Base-by-base conservation (phyloP, 78 protist genomes). In the Bigelowiella natans region DNA sequence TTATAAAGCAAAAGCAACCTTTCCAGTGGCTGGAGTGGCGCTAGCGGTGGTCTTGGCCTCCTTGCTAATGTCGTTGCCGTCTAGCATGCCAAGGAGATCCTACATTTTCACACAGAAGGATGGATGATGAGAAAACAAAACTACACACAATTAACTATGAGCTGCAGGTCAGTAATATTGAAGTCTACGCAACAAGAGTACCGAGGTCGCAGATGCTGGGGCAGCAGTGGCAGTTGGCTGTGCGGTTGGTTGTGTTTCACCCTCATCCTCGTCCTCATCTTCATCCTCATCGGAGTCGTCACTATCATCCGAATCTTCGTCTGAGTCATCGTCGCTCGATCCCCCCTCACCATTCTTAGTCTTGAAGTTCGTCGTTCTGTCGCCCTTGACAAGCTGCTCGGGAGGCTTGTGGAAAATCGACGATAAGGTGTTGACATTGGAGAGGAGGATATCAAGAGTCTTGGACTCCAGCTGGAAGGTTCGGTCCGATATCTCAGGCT, bases 371-470 rank as follows among this genome's bases (percentile, higher is more conserved):
- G 38, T 37, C 38, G 36, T 85, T 11, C 87, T 11, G 38, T 18
- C 38, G 11, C 87, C 87, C 38, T 37, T 34, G 36, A 85, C 87
- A 11, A 85, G 38, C 87, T 85, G 51, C 30, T 11, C 87, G 18
- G 99, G 97, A 38, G 97, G 97, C 90, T 94, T 94, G 95, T 97
- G 98, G 94, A 92, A 98, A 86, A 98, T 98, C 7, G 98, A 93
- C 28, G 99, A 94, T 34, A 98, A 94, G 28, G 98, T 92, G 37
- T 95, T 64, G 37, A 98, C 92, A 86, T 98, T 85, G 38, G 90
- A 28, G 86, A 97, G 82, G 38, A 98, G 96, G 85, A 96, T 97
- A 89, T 95, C 94, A 26, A 98, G 95, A 30, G 97, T 89, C 30
- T 89, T 0, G 26, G 93, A 93, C 82, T 95, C 97, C 73, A 97